Conservation (phyloP, 495 filamentous ascomycete species). For the Trichoderma parareesei region DNA sequence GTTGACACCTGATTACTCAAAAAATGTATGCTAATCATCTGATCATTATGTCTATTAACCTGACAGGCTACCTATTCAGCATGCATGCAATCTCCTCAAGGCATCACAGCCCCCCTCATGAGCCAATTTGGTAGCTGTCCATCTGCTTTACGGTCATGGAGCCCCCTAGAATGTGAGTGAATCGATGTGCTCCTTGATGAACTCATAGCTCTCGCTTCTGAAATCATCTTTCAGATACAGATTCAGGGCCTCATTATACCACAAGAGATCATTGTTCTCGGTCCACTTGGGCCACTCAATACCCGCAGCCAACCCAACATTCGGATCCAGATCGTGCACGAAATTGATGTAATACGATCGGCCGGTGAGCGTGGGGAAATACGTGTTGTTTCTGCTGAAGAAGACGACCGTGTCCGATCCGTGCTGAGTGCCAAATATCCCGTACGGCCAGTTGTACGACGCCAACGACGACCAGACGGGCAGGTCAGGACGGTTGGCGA, state of each 20-base stretch:
- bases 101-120: too few relatives aligned
- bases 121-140: too few relatives aligned
- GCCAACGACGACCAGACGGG: constrained; percentile 49
- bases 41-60: too few relatives aligned
- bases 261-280: background rate
- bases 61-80: too few relatives aligned
- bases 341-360: constrained; percentile 47
- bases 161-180: background rate
- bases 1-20: too few relatives aligned
- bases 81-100: too few relatives aligned
- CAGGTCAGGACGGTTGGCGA: constrained; percentile 23
- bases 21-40: too few relatives aligned
- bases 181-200: constrained; percentile 36
- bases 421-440: constrained; percentile 49
- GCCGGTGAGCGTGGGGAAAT: constrained; percentile 31
- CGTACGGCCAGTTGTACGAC: constrained; percentile 45
- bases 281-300: background rate
- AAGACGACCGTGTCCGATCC: constrained; percentile 44
- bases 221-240: constrained; percentile 52
- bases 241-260: constrained; percentile 13
- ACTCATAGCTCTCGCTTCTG: constrained; percentile 40
- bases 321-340: constrained; percentile 45
- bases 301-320: constrained; percentile 13
- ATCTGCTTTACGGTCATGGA: background rate
- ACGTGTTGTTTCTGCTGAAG: constrained; percentile 37